Percentiles rank a stretch among this genome's conserved stretches.
Conservation (phyloP, 768 basidiomycete genomes). For the Boletellus ananiceps region DNA sequence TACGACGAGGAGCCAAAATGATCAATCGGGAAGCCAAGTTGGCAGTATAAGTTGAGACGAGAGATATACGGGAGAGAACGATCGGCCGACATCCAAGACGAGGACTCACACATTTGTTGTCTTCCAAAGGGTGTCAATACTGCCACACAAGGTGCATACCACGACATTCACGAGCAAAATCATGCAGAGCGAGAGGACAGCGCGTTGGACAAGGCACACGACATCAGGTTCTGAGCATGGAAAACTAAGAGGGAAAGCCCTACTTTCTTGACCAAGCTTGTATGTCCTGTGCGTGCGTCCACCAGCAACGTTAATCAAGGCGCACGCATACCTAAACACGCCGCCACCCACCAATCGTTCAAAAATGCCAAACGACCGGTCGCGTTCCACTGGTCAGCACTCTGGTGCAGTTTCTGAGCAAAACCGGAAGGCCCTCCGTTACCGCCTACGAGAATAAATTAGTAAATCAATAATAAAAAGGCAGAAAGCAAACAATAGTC, state of each 20-base stretch:
- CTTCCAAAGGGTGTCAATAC: constrained; percentile 89
- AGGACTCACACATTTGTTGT: constrained; percentile 68
- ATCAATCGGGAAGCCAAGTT: neutral
- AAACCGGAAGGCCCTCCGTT: constrained; percentile 63
- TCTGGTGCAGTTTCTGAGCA: constrained; percentile 49
- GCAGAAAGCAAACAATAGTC: no score
- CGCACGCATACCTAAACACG: neutral
- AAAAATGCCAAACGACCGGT: constrained; percentile 67
- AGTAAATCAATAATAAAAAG: no score
- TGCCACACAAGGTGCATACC: constrained; percentile 19
- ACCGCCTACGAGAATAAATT: constrained; percentile 33
- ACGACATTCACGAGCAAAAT: neutral
- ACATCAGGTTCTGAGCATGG: neutral
- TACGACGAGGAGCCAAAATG: neutral
- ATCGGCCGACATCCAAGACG: neutral
- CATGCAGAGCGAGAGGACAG: neutral
- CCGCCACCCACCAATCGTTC: constrained; percentile 63
- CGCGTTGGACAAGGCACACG: neutral
- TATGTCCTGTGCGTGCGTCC: constrained; percentile 57
- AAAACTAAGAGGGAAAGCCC: neutral
- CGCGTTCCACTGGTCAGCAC: constrained; percentile 57
- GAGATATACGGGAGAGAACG: neutral
- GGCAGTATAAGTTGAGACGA: no score
- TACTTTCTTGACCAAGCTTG: constrained; percentile 84
- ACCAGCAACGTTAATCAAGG: neutral